These are phyloP conservation scores for Groenewaldozyma auringiensis DNA, from an alignment of 1,139 yeast species.

Conservation along the genomic window DNA sequence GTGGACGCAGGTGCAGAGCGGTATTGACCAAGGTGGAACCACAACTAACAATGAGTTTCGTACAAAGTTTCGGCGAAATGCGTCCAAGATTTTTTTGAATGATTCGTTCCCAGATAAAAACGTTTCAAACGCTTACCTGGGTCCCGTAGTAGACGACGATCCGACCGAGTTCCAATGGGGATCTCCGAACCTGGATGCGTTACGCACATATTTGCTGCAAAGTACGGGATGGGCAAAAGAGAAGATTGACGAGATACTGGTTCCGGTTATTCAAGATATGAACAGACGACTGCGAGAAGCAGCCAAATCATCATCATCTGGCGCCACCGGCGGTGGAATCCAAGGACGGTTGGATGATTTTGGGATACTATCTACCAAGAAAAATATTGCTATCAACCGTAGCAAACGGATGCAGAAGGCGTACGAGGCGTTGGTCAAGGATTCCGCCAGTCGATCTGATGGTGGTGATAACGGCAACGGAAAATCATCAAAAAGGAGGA, in stretches of 20 bases:
- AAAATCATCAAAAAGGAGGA: background rate
- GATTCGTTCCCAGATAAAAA: slow-evolving; percentile 60
- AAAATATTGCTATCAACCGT: slow-evolving; percentile 17
- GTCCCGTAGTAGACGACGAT: slow-evolving; percentile 82
- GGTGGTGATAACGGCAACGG: too few relatives aligned
- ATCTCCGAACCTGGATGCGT: slow-evolving; percentile 69
- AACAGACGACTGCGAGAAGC: slow-evolving; percentile 40
- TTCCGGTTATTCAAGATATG: slow-evolving; percentile 81
- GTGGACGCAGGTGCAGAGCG: slow-evolving; percentile 44
- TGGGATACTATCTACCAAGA: slow-evolving; percentile 17
- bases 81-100: slow-evolving; percentile 58
- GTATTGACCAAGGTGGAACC: slow-evolving; percentile 2
- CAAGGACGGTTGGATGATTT: slow-evolving; percentile 26
- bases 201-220: slow-evolving; percentile 59
- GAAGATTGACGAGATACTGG: slow-evolving; percentile 71
- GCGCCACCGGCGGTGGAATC: slow-evolving; percentile 11
- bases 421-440: slow-evolving; percentile 17
- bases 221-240: slow-evolving; percentile 79
- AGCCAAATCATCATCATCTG: slow-evolving; percentile 20
- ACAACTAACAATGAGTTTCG: slow-evolving; percentile 29
- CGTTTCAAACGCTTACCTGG: slow-evolving; percentile 63
- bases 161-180: slow-evolving; percentile 83
- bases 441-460: too few relatives aligned
- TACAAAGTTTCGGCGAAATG: slow-evolving; percentile 45
- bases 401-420: slow-evolving; percentile 24